phyloP scores from a whole-genome alignment of 2,329 filamentous ascomycete species.

The Nigrospora sphaerica region DNA sequence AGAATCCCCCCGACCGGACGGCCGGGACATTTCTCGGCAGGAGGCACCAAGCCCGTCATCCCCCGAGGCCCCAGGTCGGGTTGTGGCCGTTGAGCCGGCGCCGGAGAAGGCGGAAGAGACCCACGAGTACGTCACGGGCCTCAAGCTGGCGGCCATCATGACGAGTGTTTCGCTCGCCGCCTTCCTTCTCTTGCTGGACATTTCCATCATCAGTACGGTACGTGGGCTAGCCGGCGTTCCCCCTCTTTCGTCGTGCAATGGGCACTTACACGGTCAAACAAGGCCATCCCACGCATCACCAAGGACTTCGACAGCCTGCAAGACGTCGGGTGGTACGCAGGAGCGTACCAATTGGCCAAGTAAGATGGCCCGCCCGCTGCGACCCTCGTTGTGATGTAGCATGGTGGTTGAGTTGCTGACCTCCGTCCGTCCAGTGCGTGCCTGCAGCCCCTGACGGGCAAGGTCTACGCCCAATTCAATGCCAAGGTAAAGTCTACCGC shows the following conservation, averaged over 20 bases:
- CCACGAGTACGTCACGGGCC: slow-evolving; percentile 16
- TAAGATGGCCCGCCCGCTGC: not conserved
- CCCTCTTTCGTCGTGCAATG: not conserved
- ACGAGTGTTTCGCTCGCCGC: slow-evolving; percentile 30
- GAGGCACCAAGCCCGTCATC: not conserved
- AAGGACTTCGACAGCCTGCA: slow-evolving; percentile 7
- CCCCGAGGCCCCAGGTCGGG: too few species aligned
- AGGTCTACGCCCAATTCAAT: slow-evolving; percentile 34
- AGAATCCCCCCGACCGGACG: too few species aligned
- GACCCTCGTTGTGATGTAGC: not conserved
- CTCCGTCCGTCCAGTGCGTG: not conserved
- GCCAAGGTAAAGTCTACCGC: slow-evolving; percentile 15
- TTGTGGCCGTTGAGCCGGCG: not conserved
- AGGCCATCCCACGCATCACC: slow-evolving; percentile 8
- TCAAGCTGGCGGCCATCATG: slow-evolving; percentile 17
- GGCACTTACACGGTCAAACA: not conserved
- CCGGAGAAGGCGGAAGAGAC: slow-evolving; percentile 10
- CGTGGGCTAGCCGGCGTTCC: not conserved
- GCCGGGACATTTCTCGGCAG: too few species aligned
- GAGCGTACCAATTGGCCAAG: slow-evolving; percentile 6
- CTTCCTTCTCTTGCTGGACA: slow-evolving; percentile 43
- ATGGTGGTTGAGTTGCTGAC: not conserved
- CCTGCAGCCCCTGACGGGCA: slow-evolving; percentile 15
- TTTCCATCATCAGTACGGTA: slow-evolving; percentile 45
- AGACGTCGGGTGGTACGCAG: slow-evolving; percentile 9